phyloP scores from a whole-genome alignment of 169 alveolate species.

The Plasmodium knowlesi region DNA sequence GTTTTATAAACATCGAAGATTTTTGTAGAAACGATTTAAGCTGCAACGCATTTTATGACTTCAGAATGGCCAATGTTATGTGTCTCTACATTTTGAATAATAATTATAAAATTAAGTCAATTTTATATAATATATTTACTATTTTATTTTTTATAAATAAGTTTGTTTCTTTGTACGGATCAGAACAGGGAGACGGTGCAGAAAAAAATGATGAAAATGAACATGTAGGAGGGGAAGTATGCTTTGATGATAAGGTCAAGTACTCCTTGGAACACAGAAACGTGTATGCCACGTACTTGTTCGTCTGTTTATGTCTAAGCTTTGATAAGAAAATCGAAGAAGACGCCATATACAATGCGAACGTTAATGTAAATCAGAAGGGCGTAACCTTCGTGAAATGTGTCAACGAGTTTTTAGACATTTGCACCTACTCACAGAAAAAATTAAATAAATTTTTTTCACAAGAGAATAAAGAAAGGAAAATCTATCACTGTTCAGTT shows the following conservation, averaged over 20 bases:
- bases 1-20: constrained; percentile 35
- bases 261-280: constrained; percentile 20
- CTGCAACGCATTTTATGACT: constrained; percentile 33
- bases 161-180: not conserved
- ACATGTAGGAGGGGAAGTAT: not conserved
- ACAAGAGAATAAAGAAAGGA: constrained; percentile 42
- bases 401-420: constrained; percentile 55
- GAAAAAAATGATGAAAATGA: not conserved
- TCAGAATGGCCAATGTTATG: constrained; percentile 50
- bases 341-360: constrained; percentile 31
- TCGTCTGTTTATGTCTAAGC: constrained; percentile 49
- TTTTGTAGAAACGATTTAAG: constrained; percentile 42
- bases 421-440: constrained; percentile 33
- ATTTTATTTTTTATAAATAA: constrained; percentile 52
- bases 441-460: constrained; percentile 31
- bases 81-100: constrained; percentile 53
- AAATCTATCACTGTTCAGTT: constrained; percentile 16
- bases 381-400: constrained; percentile 9
- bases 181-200: not conserved
- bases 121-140: constrained; percentile 50
- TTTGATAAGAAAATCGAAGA: constrained; percentile 53
- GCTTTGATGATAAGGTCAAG: constrained; percentile 17
- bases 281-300: constrained; percentile 40
- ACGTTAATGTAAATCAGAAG: constrained; percentile 42
- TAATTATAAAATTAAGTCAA: constrained; percentile 66